Evolutionary conservation across 2,329 filamentous ascomycete genomes (phyloP), one percentile per base, ranked within the genome.

Genomic region (Clarireedia paspali): DNA sequence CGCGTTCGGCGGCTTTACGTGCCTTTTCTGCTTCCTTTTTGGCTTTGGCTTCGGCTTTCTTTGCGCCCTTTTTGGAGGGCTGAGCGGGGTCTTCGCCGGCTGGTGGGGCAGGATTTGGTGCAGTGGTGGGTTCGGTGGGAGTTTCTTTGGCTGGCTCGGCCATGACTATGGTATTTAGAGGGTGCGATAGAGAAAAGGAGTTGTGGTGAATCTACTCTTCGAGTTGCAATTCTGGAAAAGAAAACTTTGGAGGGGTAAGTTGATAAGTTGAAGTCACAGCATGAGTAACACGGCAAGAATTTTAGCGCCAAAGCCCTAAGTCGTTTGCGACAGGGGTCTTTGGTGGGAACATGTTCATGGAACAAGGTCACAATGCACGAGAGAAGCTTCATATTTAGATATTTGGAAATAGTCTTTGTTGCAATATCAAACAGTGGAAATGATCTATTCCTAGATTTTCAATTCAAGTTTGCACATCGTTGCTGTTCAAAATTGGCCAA

Each of bases 11-110:
- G 54, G 82, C 78, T 72, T 84, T 74, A 70, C 81, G 70, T 66
- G 87, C 87, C 73, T 95, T 95, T 69, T 84, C 79, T 12, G 87
- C 88, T 73, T 95, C 91, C 71, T 92, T 91, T 75, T 91, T 91
- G 27, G 91, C 89, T 75, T 95, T 95, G 60, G 80, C 80, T 65
- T 88, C 87, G 47, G 88, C 85, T 77, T 95, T 95, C 77, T 95
- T 95, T 62, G 87, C 75, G 15, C 84, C 89, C 73, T 85, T 91
- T 75, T 95, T 91, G 59, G 86, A 89, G 44, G 56, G 51, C 56
- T 57, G 40, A 56, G 59, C 58, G 27, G 58, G 56, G 50, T 50
- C 61, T 40, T 53, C 53, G 27, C 27, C 53, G 5, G 55, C 15
- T 15, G 50, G 24, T 7, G 50, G 50, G 5, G 56, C 24, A 4